These are phyloP conservation scores for Cydonia oblonga DNA, from an alignment of 331 rosid genomes.

Conservation along the genomic window DNA sequence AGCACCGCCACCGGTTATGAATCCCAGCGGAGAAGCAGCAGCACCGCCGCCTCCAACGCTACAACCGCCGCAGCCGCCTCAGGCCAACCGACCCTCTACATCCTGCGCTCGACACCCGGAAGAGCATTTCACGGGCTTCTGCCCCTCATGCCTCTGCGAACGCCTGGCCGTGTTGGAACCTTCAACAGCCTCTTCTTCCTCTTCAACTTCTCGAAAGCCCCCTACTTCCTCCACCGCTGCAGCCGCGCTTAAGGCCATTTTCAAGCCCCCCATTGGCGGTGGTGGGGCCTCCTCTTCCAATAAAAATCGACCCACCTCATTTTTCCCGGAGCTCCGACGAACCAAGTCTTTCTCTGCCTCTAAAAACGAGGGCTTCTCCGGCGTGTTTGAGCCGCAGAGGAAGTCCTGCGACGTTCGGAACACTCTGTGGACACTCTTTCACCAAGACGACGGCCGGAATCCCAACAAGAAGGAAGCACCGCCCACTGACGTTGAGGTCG, in stretches of 20 bases:
- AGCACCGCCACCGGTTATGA: conserved; percentile 53
- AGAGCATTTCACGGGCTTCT: conserved; percentile 85
- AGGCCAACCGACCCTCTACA: conserved; percentile 63
- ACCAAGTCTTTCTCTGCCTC: conserved; percentile 93
- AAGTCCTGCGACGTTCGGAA: conserved; percentile 86
- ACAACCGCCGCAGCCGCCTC: conserved; percentile 45
- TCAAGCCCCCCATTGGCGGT: conserved; percentile 34
- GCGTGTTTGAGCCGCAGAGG: conserved; percentile 82
- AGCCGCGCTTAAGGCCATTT: conserved; percentile 85
- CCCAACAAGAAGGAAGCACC: conserved; percentile 34
- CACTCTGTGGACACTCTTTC: conserved; percentile 63
- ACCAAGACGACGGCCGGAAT: conserved; percentile 63
- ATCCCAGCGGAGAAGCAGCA: conserved; percentile 50
- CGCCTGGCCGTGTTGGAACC: conserved; percentile 93
- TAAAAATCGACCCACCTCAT: conserved; percentile 28
- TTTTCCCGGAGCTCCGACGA: conserved; percentile 86
- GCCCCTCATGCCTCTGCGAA: conserved; percentile 99
- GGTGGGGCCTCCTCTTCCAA: conserved; percentile 13
- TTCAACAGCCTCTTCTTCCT: conserved; percentile 21
- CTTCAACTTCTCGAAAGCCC: conserved; percentile 65
- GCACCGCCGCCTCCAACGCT: conserved; percentile 19
- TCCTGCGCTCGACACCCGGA: conserved; percentile 82
- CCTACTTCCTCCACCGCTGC: conserved; percentile 78
- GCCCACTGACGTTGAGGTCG: conserved; percentile 25
- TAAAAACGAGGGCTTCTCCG: conserved; percentile 77